Evolutionary conservation across 495 filamentous ascomycete species (phyloP), one percentile per base, ranked within the genome.

Genomic region (Penicillium pulvis): DNA sequence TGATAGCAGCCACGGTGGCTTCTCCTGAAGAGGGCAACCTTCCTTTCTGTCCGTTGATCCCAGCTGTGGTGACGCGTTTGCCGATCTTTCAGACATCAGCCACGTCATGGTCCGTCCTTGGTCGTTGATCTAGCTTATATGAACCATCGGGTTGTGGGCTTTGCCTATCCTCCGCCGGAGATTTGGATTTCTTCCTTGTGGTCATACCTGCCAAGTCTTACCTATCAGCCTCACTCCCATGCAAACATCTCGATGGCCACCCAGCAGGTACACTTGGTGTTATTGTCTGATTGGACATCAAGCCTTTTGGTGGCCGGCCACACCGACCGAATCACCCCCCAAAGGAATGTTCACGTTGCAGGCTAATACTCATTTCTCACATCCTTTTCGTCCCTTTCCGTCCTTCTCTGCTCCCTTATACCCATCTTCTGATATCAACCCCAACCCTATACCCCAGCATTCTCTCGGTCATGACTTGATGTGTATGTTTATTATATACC

Each of bases 401-500:
- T 19, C 35, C 26, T 19, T 11, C 26, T 44, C 43, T 19, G 11
- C 12, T 7, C 5, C 6, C 35, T 36, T 36, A 52, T 52, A 48
- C 20, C 48, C 49, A 20, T 14, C 45, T 14, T 12, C 23, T 19
- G 33, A 47, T 45, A 30, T 30, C 26, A 31, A 23, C 43, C 14
- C 31, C 23, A 45, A 31, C 28, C 28, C 24, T 36, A 28, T 35
- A 39, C 31, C 39, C 19, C 6, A 28, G 28, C 17, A 31, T 52
- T 43, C 49, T 30, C 52, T 57, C 42, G 39, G 56, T 56, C 58
- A 69, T 64, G 63, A 69, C 64, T 67, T 70, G 49, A 70, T 55
- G 67, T 67, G 58, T 63, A 68, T 56, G 67, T 57, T 57, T 61
- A 62, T 64, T 28, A 45, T 60, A 68, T 69, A 69, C 63, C 66